Conservation (phyloP, 208 protist species). For the Leishmania lainsoni region DNA sequence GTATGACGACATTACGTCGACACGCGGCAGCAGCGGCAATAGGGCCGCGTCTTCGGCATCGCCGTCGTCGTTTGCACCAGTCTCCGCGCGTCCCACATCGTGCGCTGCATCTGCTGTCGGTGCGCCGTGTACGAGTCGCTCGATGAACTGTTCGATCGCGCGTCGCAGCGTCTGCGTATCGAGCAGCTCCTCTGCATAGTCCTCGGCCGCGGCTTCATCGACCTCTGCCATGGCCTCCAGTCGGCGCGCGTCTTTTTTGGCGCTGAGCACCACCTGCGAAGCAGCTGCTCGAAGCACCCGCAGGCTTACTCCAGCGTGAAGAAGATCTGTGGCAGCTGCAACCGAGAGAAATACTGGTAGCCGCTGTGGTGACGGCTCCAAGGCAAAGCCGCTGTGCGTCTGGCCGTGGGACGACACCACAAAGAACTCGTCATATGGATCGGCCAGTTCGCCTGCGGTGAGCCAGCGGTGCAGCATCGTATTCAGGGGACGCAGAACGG, state of each 20-base stretch:
- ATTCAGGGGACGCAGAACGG: conserved; percentile 60
- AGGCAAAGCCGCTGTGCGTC: conserved; percentile 59
- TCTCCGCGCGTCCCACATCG: background rate
- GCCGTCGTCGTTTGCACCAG: background rate
- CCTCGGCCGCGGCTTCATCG: conserved; percentile 24
- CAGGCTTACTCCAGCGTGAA: conserved; percentile 74
- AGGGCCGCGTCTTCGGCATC: background rate
- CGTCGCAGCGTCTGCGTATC: conserved; percentile 32
- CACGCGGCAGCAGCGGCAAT: conserved; percentile 35
- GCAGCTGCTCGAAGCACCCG: conserved; percentile 70
- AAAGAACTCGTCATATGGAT: conserved; percentile 89
- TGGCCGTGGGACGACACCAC: conserved; percentile 70
- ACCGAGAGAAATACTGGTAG: conserved; percentile 71
- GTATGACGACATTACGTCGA: conserved; percentile 43
- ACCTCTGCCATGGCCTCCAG: conserved; percentile 27
- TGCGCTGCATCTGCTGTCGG: conserved; percentile 5
- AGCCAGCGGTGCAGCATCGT: conserved; percentile 71
- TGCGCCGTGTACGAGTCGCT: conserved; percentile 26
- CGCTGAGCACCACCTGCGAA: conserved; percentile 46
- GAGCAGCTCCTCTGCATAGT: conserved; percentile 34
- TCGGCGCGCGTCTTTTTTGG: conserved; percentile 31
- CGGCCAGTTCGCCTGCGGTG: conserved; percentile 48
- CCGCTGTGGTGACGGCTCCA: conserved; percentile 63
- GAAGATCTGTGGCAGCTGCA: conserved; percentile 49
- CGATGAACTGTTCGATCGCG: conserved; percentile 25